A percentile compares a stretch with the other conserved stretches of the same genome.
These are phyloP conservation scores for Draba incana DNA, from an alignment of 345 rosid species.

Conservation along the genomic window DNA sequence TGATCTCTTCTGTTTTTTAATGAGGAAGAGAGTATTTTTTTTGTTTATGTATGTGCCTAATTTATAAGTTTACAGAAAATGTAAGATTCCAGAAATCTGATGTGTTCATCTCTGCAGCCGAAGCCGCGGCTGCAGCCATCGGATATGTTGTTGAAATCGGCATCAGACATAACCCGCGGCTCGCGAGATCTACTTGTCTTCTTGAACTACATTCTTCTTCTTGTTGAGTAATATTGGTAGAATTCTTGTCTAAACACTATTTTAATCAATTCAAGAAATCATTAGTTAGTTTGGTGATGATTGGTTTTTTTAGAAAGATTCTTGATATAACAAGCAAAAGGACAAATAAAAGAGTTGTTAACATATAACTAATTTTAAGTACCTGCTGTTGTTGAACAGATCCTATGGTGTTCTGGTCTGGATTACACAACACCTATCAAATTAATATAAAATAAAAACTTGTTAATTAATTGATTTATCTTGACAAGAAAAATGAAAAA, in stretches of 20 bases:
- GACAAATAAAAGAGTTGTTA: slow-evolving; percentile 39
- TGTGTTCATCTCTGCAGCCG: slow-evolving; percentile 56
- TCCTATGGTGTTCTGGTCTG: slow-evolving; percentile 73
- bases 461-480: not conserved
- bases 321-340: slow-evolving; percentile 35
- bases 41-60: slow-evolving; percentile 12
- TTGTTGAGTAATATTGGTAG: slow-evolving; percentile 17
- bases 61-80: slow-evolving; percentile 31
- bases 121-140: slow-evolving; percentile 46
- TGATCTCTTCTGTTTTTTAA: not conserved
- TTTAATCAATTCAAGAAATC: slow-evolving; percentile 22
- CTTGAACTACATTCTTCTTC: slow-evolving; percentile 44
- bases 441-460: not conserved
- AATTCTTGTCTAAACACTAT: slow-evolving; percentile 29
- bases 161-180: slow-evolving; percentile 85
- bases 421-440: slow-evolving; percentile 64
- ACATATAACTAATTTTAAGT: slow-evolving; percentile 34
- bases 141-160: slow-evolving; percentile 76
- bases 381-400: slow-evolving; percentile 79
- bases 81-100: slow-evolving; percentile 66
- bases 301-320: slow-evolving; percentile 28
- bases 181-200: slow-evolving; percentile 57
- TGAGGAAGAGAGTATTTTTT: not conserved
- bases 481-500: not conserved
- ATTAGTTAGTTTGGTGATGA: slow-evolving; percentile 19